A percentile compares a stretch with the other conserved stretches of the same genome.
Evolutionary conservation across 1,284 basidiomycete genomes (phyloP).

Genomic region (Lentinula novae-zelandiae): DNA sequence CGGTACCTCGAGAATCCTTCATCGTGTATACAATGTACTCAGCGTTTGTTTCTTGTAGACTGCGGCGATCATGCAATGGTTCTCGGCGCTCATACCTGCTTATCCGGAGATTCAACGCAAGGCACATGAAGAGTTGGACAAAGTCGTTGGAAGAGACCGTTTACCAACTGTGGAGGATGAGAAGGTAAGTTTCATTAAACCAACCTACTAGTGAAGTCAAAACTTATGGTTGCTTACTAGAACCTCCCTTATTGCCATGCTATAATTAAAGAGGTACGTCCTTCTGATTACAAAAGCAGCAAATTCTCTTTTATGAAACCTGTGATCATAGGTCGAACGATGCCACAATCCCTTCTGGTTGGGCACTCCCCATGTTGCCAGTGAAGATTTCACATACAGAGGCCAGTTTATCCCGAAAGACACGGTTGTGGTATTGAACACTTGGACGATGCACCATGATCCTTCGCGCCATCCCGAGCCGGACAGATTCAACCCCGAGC

Average conservation of each 20-base stretch:
- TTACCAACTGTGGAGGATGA: constrained; percentile 30
- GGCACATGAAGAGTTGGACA: constrained; percentile 30
- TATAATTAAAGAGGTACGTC: constrained; percentile 30
- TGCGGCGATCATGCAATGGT: constrained; percentile 33
- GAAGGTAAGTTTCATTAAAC: not conserved
- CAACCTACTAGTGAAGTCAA: not conserved
- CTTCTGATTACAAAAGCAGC: not conserved
- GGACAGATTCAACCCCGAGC: constrained; percentile 28
- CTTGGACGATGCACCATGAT: constrained; percentile 36
- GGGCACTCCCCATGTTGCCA: constrained; percentile 34
- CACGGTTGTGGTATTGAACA: constrained; percentile 34
- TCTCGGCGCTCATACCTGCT: constrained; percentile 30
- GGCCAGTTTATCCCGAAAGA: constrained; percentile 37
- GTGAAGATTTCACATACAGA: constrained; percentile 35
- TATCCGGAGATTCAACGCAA: constrained; percentile 27
- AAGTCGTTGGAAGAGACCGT: constrained; percentile 30
- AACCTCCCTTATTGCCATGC: constrained; percentile 32
- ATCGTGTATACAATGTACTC: not conserved
- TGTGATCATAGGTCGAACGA: constrained; percentile 20
- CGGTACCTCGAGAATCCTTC: constrained; percentile 23
- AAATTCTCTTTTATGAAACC: not conserved
- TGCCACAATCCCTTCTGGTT: constrained; percentile 38
- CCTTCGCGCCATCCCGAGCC: constrained; percentile 33
- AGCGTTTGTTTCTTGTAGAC: constrained; percentile 20
- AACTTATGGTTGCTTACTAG: not conserved